phyloP scores from a whole-genome alignment of 345 rosid genomes.

The Alliaria petiolata region DNA sequence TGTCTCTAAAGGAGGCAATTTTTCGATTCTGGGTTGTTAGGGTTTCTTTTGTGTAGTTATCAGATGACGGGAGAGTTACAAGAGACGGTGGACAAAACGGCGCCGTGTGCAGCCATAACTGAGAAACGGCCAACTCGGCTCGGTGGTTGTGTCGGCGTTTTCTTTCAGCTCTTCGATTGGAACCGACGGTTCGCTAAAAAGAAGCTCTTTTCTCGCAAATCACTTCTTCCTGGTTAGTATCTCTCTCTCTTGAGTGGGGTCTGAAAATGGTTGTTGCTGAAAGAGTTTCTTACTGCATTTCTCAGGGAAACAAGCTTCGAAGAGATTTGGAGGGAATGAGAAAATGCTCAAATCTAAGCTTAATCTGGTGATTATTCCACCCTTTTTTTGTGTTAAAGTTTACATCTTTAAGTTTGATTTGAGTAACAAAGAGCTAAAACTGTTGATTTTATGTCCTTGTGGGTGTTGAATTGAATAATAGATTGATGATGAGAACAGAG shows the following conservation, averaged over 20 bases:
- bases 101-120: slow-evolving; percentile 52
- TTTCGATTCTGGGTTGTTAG: neutral
- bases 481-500: slow-evolving; percentile 85
- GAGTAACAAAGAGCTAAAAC: neutral
- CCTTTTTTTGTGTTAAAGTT: neutral
- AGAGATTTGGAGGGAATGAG: slow-evolving; percentile 72
- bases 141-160: slow-evolving; percentile 88
- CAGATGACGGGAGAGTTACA: slow-evolving; percentile 41
- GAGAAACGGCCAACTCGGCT: slow-evolving; percentile 64
- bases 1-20: slow-evolving; percentile 10
- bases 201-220: slow-evolving; percentile 70
- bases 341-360: slow-evolving; percentile 79
- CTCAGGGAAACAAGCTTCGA: slow-evolving; percentile 54
- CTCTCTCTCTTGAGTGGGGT: too few species aligned
- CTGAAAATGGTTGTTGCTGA: too few species aligned
- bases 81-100: slow-evolving; percentile 36
- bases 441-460: neutral
- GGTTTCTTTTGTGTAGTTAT: neutral
- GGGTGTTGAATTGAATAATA: slow-evolving; percentile 25
- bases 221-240: slow-evolving; percentile 67
- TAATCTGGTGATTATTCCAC: slow-evolving; percentile 48
- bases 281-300: neutral
- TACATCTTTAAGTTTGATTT: neutral
- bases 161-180: slow-evolving; percentile 92
- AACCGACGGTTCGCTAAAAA: slow-evolving; percentile 78